These are phyloP conservation scores for Ceratobasidium papillatum DNA, from an alignment of 1,284 basidiomycete species.

Conservation along the genomic window DNA sequence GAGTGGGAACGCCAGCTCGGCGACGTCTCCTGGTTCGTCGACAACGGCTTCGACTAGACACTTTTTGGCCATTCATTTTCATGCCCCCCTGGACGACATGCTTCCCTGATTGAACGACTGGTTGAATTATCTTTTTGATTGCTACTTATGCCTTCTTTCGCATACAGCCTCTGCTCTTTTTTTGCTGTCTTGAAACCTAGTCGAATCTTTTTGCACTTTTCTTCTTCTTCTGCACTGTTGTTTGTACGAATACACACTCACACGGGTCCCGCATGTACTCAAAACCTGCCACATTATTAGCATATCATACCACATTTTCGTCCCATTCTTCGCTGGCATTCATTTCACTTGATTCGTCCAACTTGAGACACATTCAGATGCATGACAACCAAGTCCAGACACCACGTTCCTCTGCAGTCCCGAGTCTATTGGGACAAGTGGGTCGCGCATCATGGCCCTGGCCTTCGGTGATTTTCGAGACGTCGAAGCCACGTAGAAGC, in stretches of 20 bases:
- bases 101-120: slow-evolving; percentile 38
- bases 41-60: slow-evolving; percentile 37
- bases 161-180: slow-evolving; percentile 30
- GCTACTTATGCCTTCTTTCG: slow-evolving; percentile 35
- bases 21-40: slow-evolving; percentile 39
- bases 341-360: neutral
- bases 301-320: slow-evolving; percentile 34
- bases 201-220: slow-evolving; percentile 13
- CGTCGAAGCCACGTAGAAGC: slow-evolving; percentile 25
- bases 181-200: slow-evolving; percentile 21
- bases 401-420: neutral
- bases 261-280: slow-evolving; percentile 33
- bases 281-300: slow-evolving; percentile 34
- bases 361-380: neutral
- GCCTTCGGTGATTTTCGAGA: slow-evolving; percentile 7
- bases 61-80: slow-evolving; percentile 10
- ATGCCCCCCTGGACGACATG: slow-evolving; percentile 35
- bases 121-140: slow-evolving; percentile 40
- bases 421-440: slow-evolving; percentile 13
- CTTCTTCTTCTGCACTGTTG: slow-evolving; percentile 35
- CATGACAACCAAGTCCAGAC: neutral
- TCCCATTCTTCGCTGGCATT: neutral
- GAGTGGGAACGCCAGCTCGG: slow-evolving; percentile 39
- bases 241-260: slow-evolving; percentile 39
- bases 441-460: slow-evolving; percentile 2